Percentiles rank a stretch among this genome's conserved stretches.
Conservation (phyloP, 2,329 filamentous ascomycete species). For the Xylariaceae sp. region DNA sequence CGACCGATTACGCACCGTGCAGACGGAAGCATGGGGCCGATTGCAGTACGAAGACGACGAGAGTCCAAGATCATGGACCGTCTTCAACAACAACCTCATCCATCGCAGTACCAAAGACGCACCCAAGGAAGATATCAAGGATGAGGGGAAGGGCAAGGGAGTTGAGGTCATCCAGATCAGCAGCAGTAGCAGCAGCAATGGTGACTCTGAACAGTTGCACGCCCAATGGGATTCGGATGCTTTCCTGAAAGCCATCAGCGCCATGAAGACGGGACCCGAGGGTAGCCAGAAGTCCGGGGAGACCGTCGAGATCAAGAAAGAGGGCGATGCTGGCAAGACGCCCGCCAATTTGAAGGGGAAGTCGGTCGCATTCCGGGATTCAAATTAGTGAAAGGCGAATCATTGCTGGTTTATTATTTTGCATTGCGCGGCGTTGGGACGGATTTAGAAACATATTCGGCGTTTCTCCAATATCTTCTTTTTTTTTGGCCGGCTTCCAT, state of each 20-base stretch:
- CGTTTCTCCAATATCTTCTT: conserved; percentile 5
- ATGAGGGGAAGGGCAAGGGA: conserved; percentile 26
- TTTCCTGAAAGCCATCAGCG: conserved; percentile 32
- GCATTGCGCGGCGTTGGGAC: conserved; percentile 26
- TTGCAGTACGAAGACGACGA: conserved; percentile 81
- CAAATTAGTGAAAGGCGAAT: conserved; percentile 17
- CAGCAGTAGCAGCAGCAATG: conserved; percentile 13
- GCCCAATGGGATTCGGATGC: conserved; percentile 30
- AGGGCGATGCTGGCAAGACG: conserved; percentile 18
- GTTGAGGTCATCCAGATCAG: conserved; percentile 12
- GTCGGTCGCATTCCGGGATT: conserved; percentile 28
- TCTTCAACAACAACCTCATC: conserved; percentile 70
- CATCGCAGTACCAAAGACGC: conserved; percentile 31
- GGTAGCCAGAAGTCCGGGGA: conserved; percentile 20
- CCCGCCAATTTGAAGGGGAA: conserved; percentile 26
- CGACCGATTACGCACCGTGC: conserved; percentile 68
- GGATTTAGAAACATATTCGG: conserved; percentile 7
- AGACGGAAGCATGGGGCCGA: conserved; percentile 75
- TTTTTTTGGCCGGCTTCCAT: not conserved
- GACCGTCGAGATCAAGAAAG: conserved; percentile 25
- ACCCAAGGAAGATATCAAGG: conserved; percentile 19
- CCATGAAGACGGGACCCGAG: conserved; percentile 26
- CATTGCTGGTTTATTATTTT: conserved; percentile 7
- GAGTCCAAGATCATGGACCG: conserved; percentile 65
- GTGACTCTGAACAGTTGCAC: conserved; percentile 22